These are phyloP conservation scores for Penicillium coprophilum DNA, from an alignment of 495 filamentous ascomycete genomes.

Conservation along the genomic window DNA sequence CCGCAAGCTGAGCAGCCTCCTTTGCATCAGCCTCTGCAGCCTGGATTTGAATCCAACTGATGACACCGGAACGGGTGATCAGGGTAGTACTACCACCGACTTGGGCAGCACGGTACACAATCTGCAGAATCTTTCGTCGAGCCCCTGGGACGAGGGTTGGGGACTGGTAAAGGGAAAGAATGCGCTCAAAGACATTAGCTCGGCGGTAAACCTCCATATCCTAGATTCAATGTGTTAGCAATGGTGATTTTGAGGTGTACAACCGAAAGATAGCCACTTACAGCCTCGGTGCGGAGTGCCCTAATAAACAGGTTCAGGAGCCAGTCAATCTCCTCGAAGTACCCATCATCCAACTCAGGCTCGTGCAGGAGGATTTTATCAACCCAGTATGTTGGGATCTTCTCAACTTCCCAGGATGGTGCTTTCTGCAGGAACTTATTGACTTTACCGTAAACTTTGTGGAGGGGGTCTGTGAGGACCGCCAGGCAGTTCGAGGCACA, in stretches of 20 bases:
- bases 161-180: slow-evolving; percentile 70
- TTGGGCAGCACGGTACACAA: slow-evolving; percentile 69
- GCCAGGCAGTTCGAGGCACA: slow-evolving; percentile 69
- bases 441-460: slow-evolving; percentile 82
- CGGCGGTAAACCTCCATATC: slow-evolving; percentile 85
- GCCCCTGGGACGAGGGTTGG: slow-evolving; percentile 58
- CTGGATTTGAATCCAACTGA: slow-evolving; percentile 75
- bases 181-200: slow-evolving; percentile 73
- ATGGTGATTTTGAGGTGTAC: not conserved
- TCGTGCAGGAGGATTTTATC: slow-evolving; percentile 67
- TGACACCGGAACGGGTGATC: slow-evolving; percentile 76
- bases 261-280: slow-evolving; percentile 27
- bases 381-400: slow-evolving; percentile 71
- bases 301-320: slow-evolving; percentile 72
- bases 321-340: slow-evolving; percentile 78
- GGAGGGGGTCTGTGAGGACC: slow-evolving; percentile 72
- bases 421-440: slow-evolving; percentile 78
- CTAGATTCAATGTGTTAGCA: slow-evolving; percentile 27
- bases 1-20: slow-evolving; percentile 50
- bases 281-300: slow-evolving; percentile 59
- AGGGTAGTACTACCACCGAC: slow-evolving; percentile 83
- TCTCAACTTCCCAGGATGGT: slow-evolving; percentile 70
- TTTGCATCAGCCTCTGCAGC: slow-evolving; percentile 45
- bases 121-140: slow-evolving; percentile 66
- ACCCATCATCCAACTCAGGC: slow-evolving; percentile 69